Conservation (phyloP, 2,329 filamentous ascomycete species). For the Trichoderma sp. region DNA sequence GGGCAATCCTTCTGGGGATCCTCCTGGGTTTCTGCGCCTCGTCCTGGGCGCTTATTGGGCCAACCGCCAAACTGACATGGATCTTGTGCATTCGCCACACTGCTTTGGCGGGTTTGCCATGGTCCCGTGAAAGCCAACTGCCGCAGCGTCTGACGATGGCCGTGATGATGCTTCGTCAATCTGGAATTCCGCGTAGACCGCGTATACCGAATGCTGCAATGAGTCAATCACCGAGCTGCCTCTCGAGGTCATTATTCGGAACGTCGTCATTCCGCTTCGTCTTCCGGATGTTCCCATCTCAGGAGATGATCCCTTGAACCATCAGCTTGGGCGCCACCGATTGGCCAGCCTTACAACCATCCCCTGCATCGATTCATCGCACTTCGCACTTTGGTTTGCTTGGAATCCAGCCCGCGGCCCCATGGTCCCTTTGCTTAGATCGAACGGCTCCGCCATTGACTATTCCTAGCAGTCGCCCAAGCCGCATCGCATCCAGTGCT, state of each 20-base stretch:
- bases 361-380: conserved; percentile 3
- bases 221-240: neutral
- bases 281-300: neutral
- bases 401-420: neutral
- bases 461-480: conserved; percentile 3
- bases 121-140: conserved; percentile 1
- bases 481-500: conserved; percentile 2
- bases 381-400: neutral
- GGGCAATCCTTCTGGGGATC: conserved; percentile 19
- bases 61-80: conserved; percentile 14
- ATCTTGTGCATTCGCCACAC: conserved; percentile 14
- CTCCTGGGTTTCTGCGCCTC: conserved; percentile 18
- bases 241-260: neutral
- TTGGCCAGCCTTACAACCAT: conserved; percentile 10
- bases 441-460: conserved; percentile 11
- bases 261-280: neutral
- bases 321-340: neutral
- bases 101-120: neutral
- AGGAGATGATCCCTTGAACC: neutral
- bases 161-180: neutral
- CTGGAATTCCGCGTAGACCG: neutral
- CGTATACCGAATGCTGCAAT: neutral
- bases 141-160: neutral
- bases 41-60: conserved; percentile 20
- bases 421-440: conserved; percentile 1